A percentile compares a stretch with the other conserved stretches of the same genome.
Evolutionary conservation across 108 stramenopile genomes (phyloP).

Genomic region (Licmophora abbreviata): DNA sequence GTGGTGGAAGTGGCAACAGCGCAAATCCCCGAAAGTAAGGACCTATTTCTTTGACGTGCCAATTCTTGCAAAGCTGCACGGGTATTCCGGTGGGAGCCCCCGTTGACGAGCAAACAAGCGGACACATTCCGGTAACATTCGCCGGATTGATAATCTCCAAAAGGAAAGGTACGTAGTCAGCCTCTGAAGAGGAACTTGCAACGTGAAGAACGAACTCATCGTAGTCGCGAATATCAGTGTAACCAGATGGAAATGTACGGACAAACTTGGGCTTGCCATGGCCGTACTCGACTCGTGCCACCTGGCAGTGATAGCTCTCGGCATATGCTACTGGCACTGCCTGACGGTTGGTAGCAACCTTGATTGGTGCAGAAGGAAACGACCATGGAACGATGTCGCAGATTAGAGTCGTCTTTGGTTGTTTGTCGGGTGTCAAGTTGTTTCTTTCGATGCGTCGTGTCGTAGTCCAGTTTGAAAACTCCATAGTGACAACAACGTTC

Average conservation of each 20-base stretch:
- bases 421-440: no score
- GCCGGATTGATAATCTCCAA: neutral
- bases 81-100: neutral
- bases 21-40: neutral
- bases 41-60: conserved; percentile 1
- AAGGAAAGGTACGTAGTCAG: neutral
- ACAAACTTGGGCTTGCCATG: no score
- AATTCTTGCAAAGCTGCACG: conserved; percentile 4
- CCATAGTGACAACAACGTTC: no score
- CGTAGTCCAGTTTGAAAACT: no score
- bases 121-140: conserved; percentile 2
- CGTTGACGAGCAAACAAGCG: neutral
- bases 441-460: no score
- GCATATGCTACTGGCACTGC: no score
- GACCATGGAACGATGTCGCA: no score
- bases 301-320: no score
- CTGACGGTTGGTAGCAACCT: no score
- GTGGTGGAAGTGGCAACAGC: neutral
- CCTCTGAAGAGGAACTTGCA: neutral
- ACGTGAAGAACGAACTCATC: conserved; percentile 1
- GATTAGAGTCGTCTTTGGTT: no score
- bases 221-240: conserved; percentile 5
- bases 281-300: no score
- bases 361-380: no score
- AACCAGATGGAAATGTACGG: conserved; percentile 3